Base-by-base conservation (phyloP, 106 monocot genomes). In the Phalaenopsis aphrodite region DNA sequence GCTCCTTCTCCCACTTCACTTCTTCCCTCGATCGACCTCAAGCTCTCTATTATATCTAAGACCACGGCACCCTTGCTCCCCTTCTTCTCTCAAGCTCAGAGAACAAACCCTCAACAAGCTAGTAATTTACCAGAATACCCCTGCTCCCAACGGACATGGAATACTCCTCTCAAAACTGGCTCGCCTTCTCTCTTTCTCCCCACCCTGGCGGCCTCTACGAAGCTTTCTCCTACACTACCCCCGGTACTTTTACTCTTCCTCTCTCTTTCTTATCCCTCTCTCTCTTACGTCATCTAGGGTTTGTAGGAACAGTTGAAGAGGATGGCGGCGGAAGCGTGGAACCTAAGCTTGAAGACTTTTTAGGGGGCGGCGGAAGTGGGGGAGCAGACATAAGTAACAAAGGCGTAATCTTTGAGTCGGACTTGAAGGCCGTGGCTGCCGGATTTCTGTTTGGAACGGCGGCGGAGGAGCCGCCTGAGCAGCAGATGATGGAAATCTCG, bases 381-480 rank as follows among this genome's bases (percentile, higher is more conserved):
- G 83, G 12, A 23, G 49, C 45, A 18, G n/a, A 65, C 42, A 38
- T 24, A 52, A 57, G 46, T 37, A 21, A 17, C 48, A 77, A 16
- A 6, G 65, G 68, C 24, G 71, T 19, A 30, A 86, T 83, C 56
- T 80, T 52, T 45, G 84, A 84, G 64, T 83, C 80, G 6, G 92
- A 92, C 56, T 42, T 92, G 77, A 90, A 90, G 57, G 84, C 84
- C 47, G 89, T 97, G 43, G 91, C 96, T 68, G 90, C 92, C 46
- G 96, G 90, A 0, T 90, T 93, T 80, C 55, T 86, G 2, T 81
- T 79, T 2, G 80, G 78, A 9, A 65, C 41, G 72, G 21, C 88
- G 15, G 24, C 84, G 18, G 77, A 78, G 5, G 72, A 68, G 45
- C 78, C 19, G 24, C 76, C 21, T 36, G 79, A 61, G 14, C 77